Evolutionary conservation across 2,329 filamentous ascomycete species (phyloP), one percentile per base, ranked within the genome.

Genomic region (Xylaria sp.): DNA sequence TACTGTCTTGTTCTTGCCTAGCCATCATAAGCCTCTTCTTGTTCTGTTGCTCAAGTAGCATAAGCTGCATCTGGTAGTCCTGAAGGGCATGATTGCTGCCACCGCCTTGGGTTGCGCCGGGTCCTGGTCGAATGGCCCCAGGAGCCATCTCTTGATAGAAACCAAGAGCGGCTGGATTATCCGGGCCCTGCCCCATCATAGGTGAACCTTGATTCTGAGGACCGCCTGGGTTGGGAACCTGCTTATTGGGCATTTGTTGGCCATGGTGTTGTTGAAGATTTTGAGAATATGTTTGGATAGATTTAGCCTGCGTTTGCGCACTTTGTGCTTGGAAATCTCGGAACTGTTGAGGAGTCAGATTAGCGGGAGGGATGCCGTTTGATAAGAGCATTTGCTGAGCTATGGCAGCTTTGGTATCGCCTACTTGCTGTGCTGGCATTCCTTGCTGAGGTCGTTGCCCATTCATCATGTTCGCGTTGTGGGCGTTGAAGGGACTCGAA

Each of bases 31-130:
- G 82, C 17, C 91, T 83, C 78, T 93, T 94, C 82, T 94, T 94
- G 71, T 94, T 94, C 78, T 94, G 91, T 77, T 94, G 91, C 77
- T 94, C 91, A 15, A 94, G 83, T 52, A 94, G 79, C 91, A 94
- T 94, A 74, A 94, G 79, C 75, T 94, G 91, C 91, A 94, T 94
- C 79, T 94, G 91, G 72, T 94, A 94, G 75, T 95, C 91, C 76
- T 94, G 91, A 47, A 94, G 82, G 21, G 91, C 91, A 75, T 94
- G 91, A 74, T 92, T 94, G 77, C 89, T 90, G 53, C 80, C 83
- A 70, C 78, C 83, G 15, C 77, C 78, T 67, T 82, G 82, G 35
- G 59, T 66, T 47, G 76, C 78, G 40, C 78, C 82, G 28, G 82
- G 79, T 42, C 78, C 83, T 35, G 79, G 77, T 58, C 89, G 84